Conservation (phyloP, 495 filamentous ascomycete genomes). For the Daldinia vernicosa region DNA sequence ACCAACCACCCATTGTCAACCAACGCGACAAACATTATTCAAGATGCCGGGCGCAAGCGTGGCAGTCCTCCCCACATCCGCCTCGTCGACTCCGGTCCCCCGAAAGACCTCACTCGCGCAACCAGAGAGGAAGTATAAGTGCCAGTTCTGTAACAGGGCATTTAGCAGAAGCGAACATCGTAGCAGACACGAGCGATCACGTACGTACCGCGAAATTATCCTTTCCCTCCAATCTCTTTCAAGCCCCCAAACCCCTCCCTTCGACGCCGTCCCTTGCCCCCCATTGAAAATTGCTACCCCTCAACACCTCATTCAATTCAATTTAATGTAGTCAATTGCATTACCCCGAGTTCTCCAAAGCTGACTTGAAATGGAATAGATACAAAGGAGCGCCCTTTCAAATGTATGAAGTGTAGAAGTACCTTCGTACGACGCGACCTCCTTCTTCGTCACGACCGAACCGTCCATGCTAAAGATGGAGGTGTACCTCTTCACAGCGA, state of each 20-base stretch:
- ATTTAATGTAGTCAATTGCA: constrained; percentile 7
- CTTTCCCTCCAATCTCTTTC: constrained; percentile 21
- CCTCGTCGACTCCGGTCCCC: constrained; percentile 67
- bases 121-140: constrained; percentile 98
- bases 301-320: constrained; percentile 28
- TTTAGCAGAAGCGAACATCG: constrained; percentile 98
- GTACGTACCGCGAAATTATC: constrained; percentile 69
- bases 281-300: constrained; percentile 35
- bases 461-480: constrained; percentile 98
- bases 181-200: constrained; percentile 95
- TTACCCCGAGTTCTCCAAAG: constrained; percentile 14
- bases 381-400: constrained; percentile 98
- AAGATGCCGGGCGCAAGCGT: constrained; percentile 74
- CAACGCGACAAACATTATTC: constrained; percentile 58
- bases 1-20: constrained; percentile 37
- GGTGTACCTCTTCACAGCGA: constrained; percentile 95
- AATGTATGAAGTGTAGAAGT: constrained; percentile 96
- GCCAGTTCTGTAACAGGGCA: constrained; percentile 96
- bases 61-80: constrained; percentile 64
- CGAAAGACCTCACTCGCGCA: constrained; percentile 66
- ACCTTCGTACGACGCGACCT: constrained; percentile 98
- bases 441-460: constrained; percentile 95
- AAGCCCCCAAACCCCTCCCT: constrained; percentile 34
- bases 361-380: constrained; percentile 63
- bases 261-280: constrained; percentile 12